Conservation (phyloP, 306 rosid genomes). For the Arachis hypogaea region DNA sequence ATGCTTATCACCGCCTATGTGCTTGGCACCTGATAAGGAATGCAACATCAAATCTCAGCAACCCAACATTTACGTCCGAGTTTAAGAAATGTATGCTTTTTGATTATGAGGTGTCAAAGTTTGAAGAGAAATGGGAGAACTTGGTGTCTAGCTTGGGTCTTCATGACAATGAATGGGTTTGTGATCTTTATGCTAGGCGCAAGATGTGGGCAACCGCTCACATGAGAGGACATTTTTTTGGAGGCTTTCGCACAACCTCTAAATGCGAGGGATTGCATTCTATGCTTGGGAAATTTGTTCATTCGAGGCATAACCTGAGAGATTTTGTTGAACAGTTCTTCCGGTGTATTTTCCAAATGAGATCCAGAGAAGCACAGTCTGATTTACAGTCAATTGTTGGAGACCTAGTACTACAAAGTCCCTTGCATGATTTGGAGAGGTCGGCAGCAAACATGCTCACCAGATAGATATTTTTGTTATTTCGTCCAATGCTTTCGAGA, state of each 20-base stretch:
- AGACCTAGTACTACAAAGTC: too few species aligned
- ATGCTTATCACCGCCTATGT: background rate
- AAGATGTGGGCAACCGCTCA: background rate
- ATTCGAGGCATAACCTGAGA: background rate
- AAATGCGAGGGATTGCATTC: background rate
- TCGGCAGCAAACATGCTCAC: too few species aligned
- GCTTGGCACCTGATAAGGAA: background rate
- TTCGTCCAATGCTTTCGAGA: too few species aligned
- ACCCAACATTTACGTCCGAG: fast-evolving
- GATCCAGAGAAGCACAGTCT: too few species aligned
- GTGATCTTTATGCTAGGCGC: background rate
- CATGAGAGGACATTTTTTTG: background rate
- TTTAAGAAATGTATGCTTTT: background rate
- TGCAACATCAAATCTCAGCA: background rate
- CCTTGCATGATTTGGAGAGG: too few species aligned
- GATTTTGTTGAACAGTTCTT: too few species aligned
- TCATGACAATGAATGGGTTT: background rate
- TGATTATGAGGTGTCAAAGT: background rate
- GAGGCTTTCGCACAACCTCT: background rate
- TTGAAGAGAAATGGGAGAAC: background rate
- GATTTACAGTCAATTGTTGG: too few species aligned
- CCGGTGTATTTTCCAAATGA: too few species aligned
- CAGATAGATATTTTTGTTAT: too few species aligned
- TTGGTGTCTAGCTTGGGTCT: background rate
- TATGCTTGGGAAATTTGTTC: background rate